Base-by-base conservation (phyloP, 176 grass and related monocot species). In the Cenchrus purpureus region DNA sequence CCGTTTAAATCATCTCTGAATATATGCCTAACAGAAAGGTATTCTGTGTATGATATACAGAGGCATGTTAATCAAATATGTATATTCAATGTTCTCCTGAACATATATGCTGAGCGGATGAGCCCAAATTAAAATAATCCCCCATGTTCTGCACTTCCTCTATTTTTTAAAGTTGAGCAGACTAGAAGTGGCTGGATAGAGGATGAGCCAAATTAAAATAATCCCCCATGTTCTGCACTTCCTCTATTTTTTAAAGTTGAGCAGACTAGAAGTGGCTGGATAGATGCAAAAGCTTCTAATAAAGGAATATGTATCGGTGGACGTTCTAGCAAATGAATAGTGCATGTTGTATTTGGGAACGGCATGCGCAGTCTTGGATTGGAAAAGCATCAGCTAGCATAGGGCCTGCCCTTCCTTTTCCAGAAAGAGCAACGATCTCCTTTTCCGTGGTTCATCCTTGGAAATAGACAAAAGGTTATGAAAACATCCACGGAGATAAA, bases 1-100 rank as follows among this genome's bases (percentile, higher is more conserved):
- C 65, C 17, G n/a, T 57, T 84, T 67, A 50, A 57, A 79, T 28
- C 59, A 7, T 79, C 17, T 79, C 17, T 74, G 87, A 65, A 84
- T 72, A 88, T 88, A 79, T 84, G 43, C 79, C 64, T 63, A 43
- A 77, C 2, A 29, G 59, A 83, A 77, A 17, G 17, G 3, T 53
- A 29, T 37, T 71, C 51, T 34, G 42, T 4, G 42, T 4, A 71
- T 69, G 29, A 51, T 31, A 9, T 17, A 22, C 2, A 14, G 3
- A 5, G 13, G 50, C 22, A 6, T 14, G 8, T 8, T 53, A 53
- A 80, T 67, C 32, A 56, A 68, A 32, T 68, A 17, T 50, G 25
- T 54, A 11, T 32, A 22, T 25, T 10, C 29, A 14, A 40, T 54
- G 7, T 16, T 68, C 2, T 10, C 29, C 6, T 42, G 8, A 5